Base-by-base conservation (phyloP, 2,329 filamentous ascomycete genomes). In the Xylariaceae sp. region DNA sequence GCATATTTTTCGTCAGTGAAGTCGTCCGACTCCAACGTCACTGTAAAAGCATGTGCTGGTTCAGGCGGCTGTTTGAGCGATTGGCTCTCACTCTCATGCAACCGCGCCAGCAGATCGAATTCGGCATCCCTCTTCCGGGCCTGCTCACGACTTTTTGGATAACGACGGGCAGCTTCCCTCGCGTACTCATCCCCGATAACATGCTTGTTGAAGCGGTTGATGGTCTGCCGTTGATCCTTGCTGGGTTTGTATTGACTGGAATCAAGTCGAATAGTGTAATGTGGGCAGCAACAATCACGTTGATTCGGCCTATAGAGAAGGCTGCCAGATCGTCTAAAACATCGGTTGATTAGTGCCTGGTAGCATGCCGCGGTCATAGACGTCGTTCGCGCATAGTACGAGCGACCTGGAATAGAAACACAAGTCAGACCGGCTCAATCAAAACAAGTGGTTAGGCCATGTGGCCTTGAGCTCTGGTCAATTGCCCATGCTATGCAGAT, bases 251-350 rank as follows among this genome's bases (percentile, higher is more conserved):
- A 87, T 30, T 72, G 66, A 35, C 69, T 62, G 18, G 80, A 79
- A 54, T 88, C 84, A 16, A 90, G 71, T 35, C 86, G 80, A 40
- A 93, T 82, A 1, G 86, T 89, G 62, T 91, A 97, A 59, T 96
- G 89, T 34, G 90, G 89, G 63, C 93, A 98, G 58, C 93, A 98
- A 47, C 89, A 87, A 42, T 81, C 74, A 44, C 76, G 76, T 55
- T 88, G 82, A 62, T 93, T 85, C 12, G 87, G 87, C 46, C 87
- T 81, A 64, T 93, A 93, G 37, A 93, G 69, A 8, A 89, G 69
- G 19, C 68, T 79, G 13, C 78, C 81, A 29, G 81, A 89, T 48
- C 86, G 76, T 62, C 87, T 83, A 86, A 86, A 93, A 47, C 83
- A 86, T 50, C 85, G 78, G 62, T 89, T 79, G 34, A 91, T 67